Base-by-base conservation (phyloP, 305 asterid genomes). In the Fraxinus angustifolia region DNA sequence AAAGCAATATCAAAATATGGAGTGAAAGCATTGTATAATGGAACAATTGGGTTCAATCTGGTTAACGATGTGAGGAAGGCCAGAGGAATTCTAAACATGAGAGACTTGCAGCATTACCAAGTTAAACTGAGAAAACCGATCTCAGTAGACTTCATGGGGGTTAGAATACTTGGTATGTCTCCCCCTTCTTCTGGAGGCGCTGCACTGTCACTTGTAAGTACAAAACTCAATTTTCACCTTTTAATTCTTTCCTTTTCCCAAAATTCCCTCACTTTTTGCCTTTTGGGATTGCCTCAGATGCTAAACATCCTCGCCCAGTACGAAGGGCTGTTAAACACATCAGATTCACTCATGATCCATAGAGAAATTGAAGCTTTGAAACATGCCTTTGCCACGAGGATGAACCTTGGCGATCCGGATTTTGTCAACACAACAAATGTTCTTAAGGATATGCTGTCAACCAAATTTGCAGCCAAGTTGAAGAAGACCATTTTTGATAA, bases 141-240 rank as follows among this genome's bases (percentile, higher is more conserved):
- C 45, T 11, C 73, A 4, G 31, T 83, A 12, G 75, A 81, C 2
- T 83, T 86, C 1, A 83, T 89, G 91, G 98, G 96, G 50, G 82
- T 87, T 23, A 83, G 86, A 78, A 50, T 92, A 67, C 73, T 89
- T 4, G 83, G 89, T 71, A 89, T 92, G 95, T 94, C 95, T 34
- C 93, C 97, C 40, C 97, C 97, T 79, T 93, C 97, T 2, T 73
- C 94, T 2, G 97, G 94, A 12, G 97, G 95, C 1, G 87, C 93
- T 50, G 81, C 91, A 5, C 70, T 92, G 84, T 80, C 89, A 19
- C 93, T 93, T 17, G 97, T 93, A 86, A 87, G 95, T 85, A 23
- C 21, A 21, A 26, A 17, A 30, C 35, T 56, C 71, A 1, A 17
- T 19, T 26, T 72, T 50, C 26, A 23, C 62, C 28, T 3, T 31